Evolutionary conservation across 1,284 basidiomycete species (phyloP), one percentile per base, ranked within the genome.

Genomic region (Anthracocystis setariae): DNA sequence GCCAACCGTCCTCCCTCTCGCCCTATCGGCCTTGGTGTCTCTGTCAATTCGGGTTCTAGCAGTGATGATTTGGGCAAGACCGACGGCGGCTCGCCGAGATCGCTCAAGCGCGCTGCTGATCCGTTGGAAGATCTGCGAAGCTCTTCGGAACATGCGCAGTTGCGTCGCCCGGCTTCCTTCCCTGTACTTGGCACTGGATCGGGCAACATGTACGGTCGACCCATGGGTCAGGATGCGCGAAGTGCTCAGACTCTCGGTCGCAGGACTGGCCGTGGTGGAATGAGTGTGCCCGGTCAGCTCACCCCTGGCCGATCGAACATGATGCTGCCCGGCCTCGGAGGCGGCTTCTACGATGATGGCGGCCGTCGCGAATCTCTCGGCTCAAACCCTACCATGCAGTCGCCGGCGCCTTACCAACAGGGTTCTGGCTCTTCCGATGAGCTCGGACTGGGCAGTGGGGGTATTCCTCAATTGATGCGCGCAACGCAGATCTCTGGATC

Each of bases 51-150:
- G 12, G 59, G 55, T 3, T 3, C 47, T 17, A 63, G 63, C 52
- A 67, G 69, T 42, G 63, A 66, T 49, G 69, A 72, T 13, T 60
- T 55, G 24, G 12, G 20, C 39, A 66, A 56, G 32, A 15, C 21
- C 29, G 58, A 63, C 24, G 50, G 56, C 15, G 65, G 53, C 24
- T 73, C 70, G 25, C 70, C 70, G 1, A 47, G 70, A 18, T 64
- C 64, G n/a, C 58, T 73, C 38, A 73, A 73, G 58, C 70, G 70
- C 37, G 50, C 70, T 5, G 70, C 64, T 7, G 70, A 73, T 40
- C 65, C 57, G 8, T 33, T 73, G 37, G 65, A 73, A 33, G 65
- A 64, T 17, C 55, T 62, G 5, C 63, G 63, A 18, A 53, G 46
- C 43, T 51, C 60, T 13, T 43, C 56, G 3, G 70, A 73, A 10